Percentiles rank a stretch among this genome's conserved stretches.
phyloP scores from a whole-genome alignment of 2,329 filamentous ascomycete species.

The Talaromyces sp. region DNA sequence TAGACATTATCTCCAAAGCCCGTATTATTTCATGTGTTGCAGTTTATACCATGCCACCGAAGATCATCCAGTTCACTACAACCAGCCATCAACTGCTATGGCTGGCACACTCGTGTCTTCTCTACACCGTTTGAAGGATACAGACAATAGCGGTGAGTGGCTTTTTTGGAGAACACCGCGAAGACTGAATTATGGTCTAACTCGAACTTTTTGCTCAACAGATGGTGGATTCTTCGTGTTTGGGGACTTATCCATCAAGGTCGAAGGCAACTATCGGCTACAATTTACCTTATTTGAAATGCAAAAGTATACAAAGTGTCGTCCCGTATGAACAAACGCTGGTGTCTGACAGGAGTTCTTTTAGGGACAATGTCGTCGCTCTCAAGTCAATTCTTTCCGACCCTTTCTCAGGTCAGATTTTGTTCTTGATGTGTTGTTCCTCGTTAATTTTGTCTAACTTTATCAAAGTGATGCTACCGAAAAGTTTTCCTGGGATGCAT shows the following conservation, averaged over 20 bases:
- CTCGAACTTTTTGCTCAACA: constrained; percentile 15
- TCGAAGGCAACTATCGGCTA: constrained; percentile 65
- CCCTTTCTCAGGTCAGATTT: constrained; percentile 58
- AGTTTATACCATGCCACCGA: constrained; percentile 49
- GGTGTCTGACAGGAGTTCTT: constrained; percentile 15
- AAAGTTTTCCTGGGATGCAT: constrained; percentile 71
- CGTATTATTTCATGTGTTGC: constrained; percentile 58
- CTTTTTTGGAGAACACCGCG: neutral
- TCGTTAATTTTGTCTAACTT: neutral
- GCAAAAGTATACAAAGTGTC: constrained; percentile 41
- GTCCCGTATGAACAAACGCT: constrained; percentile 6
- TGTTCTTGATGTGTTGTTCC: neutral
- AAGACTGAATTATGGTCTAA: neutral
- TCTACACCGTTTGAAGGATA: constrained; percentile 73
- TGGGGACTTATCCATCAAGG: constrained; percentile 73
- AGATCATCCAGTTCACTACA: constrained; percentile 35
- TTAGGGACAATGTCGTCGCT: constrained; percentile 41
- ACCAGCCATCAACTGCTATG: constrained; percentile 48
- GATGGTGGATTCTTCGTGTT: constrained; percentile 90
- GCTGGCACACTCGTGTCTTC: constrained; percentile 74
- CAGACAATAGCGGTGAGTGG: constrained; percentile 55
- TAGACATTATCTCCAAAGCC: constrained; percentile 58
- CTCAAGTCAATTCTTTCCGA: constrained; percentile 55
- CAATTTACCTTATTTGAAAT: constrained; percentile 75
- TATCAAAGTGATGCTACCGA: constrained; percentile 42